Evolutionary conservation across 73 alveolate genomes (phyloP).

Genomic region (Paramecium biaurelia): DNA sequence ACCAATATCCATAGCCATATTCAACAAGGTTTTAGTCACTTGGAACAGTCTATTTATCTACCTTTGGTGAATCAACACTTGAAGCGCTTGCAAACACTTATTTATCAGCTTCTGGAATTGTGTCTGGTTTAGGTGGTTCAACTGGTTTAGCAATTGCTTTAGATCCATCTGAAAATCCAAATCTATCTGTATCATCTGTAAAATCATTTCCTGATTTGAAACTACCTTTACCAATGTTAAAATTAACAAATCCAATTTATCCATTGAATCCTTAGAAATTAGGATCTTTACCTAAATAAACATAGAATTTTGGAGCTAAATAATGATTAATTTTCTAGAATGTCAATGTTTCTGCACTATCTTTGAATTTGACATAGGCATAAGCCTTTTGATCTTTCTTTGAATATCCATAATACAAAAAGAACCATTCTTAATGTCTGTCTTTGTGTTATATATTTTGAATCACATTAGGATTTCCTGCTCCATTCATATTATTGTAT

Average conservation of each 20-base stretch:
- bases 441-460: slow-evolving; percentile 28
- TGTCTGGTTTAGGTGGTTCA: slow-evolving; percentile 8
- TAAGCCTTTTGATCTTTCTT: not conserved
- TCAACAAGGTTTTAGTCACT: not conserved
- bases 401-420: slow-evolving; percentile 34
- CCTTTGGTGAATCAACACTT: not conserved
- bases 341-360: not conserved
- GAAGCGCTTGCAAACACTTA: not conserved
- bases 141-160: not conserved
- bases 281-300: slow-evolving; percentile 43
- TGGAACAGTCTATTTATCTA: not conserved
- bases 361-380: slow-evolving; percentile 1
- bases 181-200: slow-evolving; percentile 23
- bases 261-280: slow-evolving; percentile 33
- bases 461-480: slow-evolving; percentile 2
- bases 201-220: not conserved
- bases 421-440: slow-evolving; percentile 50
- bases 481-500: slow-evolving; percentile 51
- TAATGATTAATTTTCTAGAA: slow-evolving; percentile 25
- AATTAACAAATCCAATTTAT: slow-evolving; percentile 6
- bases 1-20: slow-evolving; percentile 21
- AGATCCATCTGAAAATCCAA: slow-evolving; percentile 25
- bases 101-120: slow-evolving; percentile 10
- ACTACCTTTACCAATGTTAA: slow-evolving; percentile 25
- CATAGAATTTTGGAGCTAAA: slow-evolving; percentile 24